Percentiles rank a stretch among this genome's conserved stretches.
Evolutionary conservation across 2,329 filamentous ascomycete species (phyloP).

Genomic region (Stromatinia cepivora): DNA sequence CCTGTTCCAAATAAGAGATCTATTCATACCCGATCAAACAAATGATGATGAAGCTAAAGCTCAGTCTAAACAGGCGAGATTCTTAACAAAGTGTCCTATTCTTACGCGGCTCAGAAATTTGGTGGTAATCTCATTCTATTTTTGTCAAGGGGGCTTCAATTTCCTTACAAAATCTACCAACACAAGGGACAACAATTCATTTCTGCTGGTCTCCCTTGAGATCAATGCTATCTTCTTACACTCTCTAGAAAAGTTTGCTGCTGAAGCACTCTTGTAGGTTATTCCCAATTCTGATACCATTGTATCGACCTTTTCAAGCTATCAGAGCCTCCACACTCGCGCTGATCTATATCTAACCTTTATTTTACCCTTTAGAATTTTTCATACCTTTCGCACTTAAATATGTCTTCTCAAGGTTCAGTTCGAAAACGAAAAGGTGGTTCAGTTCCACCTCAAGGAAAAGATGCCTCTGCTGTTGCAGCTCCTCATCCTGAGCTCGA

Average conservation of each 20-base stretch:
- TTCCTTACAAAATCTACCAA: not conserved
- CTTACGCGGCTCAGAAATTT: conserved; percentile 14
- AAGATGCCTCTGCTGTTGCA: conserved; percentile 42
- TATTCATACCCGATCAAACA: conserved; percentile 1
- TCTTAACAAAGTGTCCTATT: conserved; percentile 25
- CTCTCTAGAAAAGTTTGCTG: conserved; percentile 18
- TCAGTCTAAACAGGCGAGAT: conserved; percentile 18
- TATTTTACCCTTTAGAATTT: conserved; percentile 18
- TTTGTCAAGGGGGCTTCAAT: conserved; percentile 19
- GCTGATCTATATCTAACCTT: conserved; percentile 31
- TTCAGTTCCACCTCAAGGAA: conserved; percentile 51
- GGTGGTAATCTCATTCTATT: not conserved
- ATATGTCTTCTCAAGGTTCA: conserved; percentile 40
- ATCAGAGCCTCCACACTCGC: conserved; percentile 2
- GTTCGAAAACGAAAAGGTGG: conserved; percentile 47
- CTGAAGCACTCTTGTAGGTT: conserved; percentile 22
- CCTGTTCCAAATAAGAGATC: not conserved
- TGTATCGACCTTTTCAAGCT: not conserved
- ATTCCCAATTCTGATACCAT: not conserved
- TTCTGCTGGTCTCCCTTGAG: conserved; percentile 8
- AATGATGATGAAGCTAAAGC: conserved; percentile 7
- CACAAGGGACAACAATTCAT: not conserved
- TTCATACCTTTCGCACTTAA: conserved; percentile 26
- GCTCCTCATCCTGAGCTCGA: conserved; percentile 50
- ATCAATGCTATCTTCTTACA: conserved; percentile 23